Evolutionary conservation across 1,139 yeast species (phyloP).

Genomic region (Yamadazyma jaroonii): DNA sequence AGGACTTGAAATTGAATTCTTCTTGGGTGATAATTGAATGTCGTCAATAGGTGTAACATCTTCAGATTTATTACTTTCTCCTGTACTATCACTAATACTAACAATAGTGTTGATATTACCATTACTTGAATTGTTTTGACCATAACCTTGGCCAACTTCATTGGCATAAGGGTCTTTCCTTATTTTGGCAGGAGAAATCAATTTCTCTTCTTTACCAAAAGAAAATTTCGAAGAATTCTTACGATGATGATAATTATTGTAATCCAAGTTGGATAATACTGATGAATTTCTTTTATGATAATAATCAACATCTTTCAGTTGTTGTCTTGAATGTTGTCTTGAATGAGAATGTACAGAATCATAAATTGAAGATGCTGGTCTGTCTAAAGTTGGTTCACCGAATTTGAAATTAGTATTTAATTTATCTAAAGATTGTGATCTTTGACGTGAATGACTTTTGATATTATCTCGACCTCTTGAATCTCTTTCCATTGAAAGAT

Average conservation of each 20-base stretch:
- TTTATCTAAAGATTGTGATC: slow-evolving; percentile 42
- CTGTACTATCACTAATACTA: not conserved
- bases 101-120: not conserved
- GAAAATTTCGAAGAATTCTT: slow-evolving; percentile 13
- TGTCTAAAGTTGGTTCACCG: slow-evolving; percentile 18
- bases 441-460: slow-evolving; percentile 16
- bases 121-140: not conserved
- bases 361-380: slow-evolving; percentile 47
- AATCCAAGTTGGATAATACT: slow-evolving; percentile 18
- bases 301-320: slow-evolving; percentile 23
- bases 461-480: slow-evolving; percentile 1
- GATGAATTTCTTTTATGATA: slow-evolving; percentile 29
- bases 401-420: slow-evolving; percentile 16
- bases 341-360: slow-evolving; percentile 35
- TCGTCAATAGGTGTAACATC: slow-evolving; percentile 28
- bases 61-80: not conserved
- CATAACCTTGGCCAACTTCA: not conserved
- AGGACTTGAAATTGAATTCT: slow-evolving; percentile 15
- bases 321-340: slow-evolving; percentile 22
- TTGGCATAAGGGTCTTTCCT: slow-evolving; percentile 15
- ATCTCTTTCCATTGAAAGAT: slow-evolving; percentile 3
- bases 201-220: slow-evolving; percentile 12
- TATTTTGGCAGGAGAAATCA: slow-evolving; percentile 26
- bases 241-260: slow-evolving; percentile 5
- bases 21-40: slow-evolving; percentile 36